A percentile compares a stretch with the other conserved stretches of the same genome.
phyloP scores from a whole-genome alignment of 352 stramenopile genomes.

The Globisporangium splendens region DNA sequence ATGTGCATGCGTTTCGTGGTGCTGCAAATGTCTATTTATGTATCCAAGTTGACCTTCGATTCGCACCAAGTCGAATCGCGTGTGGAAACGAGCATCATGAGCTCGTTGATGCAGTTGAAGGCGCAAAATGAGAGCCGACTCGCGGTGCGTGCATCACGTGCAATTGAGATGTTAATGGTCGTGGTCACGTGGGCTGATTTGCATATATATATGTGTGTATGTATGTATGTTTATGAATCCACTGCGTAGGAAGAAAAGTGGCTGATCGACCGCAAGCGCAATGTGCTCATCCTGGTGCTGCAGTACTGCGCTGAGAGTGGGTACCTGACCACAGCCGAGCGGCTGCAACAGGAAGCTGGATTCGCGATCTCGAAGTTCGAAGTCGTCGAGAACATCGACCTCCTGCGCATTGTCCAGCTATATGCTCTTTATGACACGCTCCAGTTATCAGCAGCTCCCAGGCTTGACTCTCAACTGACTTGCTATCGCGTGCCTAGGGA shows the following conservation, averaged over 20 bases:
- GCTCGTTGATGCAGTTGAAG: conserved; percentile 79
- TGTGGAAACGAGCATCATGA: conserved; percentile 34
- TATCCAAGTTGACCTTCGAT: no score
- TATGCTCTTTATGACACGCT: no score
- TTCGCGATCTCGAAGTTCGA: conserved; percentile 87
- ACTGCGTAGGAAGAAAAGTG: conserved; percentile 76
- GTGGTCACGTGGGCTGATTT: no score
- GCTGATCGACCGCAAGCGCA: conserved; percentile 80
- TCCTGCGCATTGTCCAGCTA: conserved; percentile 83
- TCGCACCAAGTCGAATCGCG: no score
- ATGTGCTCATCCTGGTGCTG: conserved; percentile 82
- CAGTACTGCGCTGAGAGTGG: conserved; percentile 86
- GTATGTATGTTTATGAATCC: background rate
- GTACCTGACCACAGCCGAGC: conserved; percentile 82
- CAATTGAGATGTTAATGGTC: no score
- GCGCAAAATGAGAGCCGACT: conserved; percentile 78
- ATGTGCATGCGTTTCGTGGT: no score
- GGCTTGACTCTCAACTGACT: background rate
- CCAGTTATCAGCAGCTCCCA: background rate
- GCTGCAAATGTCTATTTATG: no score
- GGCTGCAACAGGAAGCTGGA: conserved; percentile 83
- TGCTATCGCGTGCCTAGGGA: conserved; percentile 39
- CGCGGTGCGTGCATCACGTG: conserved; percentile 27
- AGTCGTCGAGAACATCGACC: conserved; percentile 91
- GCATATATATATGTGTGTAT: no score